Percentiles rank a stretch among this genome's conserved stretches.
Conservation (phyloP, 805 yeast genomes). For the Clavispora carvajalis region DNA sequence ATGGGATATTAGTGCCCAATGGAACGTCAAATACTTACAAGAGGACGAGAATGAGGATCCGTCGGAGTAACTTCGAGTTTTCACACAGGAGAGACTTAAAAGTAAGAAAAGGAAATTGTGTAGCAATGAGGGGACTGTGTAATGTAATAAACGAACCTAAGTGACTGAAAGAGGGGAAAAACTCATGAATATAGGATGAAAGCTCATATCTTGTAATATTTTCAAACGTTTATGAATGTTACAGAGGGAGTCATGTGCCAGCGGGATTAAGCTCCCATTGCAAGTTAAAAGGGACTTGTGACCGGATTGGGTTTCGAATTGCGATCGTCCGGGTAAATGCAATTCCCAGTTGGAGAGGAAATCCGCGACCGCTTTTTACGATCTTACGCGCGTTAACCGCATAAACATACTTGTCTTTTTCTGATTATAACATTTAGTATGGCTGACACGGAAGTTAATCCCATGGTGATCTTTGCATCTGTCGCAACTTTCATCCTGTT, state of each 20-base stretch:
- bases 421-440: conserved; percentile 4
- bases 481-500: conserved; percentile 33
- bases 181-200: too few relatives aligned
- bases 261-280: too few relatives aligned
- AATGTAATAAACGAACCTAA: too few relatives aligned
- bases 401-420: neutral
- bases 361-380: neutral
- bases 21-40: conserved; percentile 59
- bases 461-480: conserved; percentile 35
- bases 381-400: neutral
- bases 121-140: too few relatives aligned
- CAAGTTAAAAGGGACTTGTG: neutral
- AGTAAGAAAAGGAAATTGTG: neutral
- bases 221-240: too few relatives aligned
- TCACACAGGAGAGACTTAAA: too few relatives aligned
- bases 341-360: neutral
- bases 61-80: too few relatives aligned
- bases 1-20: conserved; percentile 83
- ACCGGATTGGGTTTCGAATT: neutral
- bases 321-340: conserved; percentile 2
- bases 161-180: too few relatives aligned
- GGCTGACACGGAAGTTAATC: conserved; percentile 35
- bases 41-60: conserved; percentile 34
- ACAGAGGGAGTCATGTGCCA: too few relatives aligned
- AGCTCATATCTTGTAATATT: too few relatives aligned